Evolutionary conservation across 306 rosid species (phyloP).

Genomic region (Dalbergia oliveri): DNA sequence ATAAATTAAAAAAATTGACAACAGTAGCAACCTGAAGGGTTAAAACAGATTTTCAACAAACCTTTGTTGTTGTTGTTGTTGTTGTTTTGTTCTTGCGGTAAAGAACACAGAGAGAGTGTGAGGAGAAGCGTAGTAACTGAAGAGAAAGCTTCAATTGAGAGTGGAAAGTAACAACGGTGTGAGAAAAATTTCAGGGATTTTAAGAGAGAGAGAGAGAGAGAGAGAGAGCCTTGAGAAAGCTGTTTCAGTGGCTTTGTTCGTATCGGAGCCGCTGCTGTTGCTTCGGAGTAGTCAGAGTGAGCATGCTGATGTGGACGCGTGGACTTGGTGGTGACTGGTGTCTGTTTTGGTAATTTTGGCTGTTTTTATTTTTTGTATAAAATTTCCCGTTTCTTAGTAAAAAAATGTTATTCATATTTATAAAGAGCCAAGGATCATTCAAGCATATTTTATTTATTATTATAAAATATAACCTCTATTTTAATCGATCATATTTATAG

Average conservation of each 20-base stretch:
- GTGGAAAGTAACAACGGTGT: background rate
- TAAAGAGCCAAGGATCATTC: too few species aligned
- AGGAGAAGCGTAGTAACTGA: background rate
- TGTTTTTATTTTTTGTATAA: too few species aligned
- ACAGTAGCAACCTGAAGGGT: background rate
- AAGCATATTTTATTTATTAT: too few species aligned
- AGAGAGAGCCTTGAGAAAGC: too few species aligned
- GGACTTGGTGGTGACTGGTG: background rate
- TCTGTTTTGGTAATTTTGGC: background rate
- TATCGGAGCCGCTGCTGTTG: conserved; percentile 3
- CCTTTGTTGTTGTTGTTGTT: background rate
- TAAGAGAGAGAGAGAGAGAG: background rate
- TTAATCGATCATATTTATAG: too few species aligned
- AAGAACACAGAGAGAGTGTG: background rate
- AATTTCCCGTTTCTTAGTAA: too few species aligned
- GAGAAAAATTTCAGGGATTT: conserved; percentile 10
- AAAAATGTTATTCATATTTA: too few species aligned
- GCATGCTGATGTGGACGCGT: conserved; percentile 39
- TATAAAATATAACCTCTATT: too few species aligned
- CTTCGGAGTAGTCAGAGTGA: conserved; percentile 2
- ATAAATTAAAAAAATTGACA: background rate
- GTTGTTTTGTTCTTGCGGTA: background rate
- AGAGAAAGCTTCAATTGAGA: background rate
- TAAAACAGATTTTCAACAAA: conserved; percentile 35
- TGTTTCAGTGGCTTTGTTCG: conserved; percentile 13